These are phyloP conservation scores for Prillingera fragicola DNA, from an alignment of 1,284 basidiomycete genomes.

Conservation along the genomic window DNA sequence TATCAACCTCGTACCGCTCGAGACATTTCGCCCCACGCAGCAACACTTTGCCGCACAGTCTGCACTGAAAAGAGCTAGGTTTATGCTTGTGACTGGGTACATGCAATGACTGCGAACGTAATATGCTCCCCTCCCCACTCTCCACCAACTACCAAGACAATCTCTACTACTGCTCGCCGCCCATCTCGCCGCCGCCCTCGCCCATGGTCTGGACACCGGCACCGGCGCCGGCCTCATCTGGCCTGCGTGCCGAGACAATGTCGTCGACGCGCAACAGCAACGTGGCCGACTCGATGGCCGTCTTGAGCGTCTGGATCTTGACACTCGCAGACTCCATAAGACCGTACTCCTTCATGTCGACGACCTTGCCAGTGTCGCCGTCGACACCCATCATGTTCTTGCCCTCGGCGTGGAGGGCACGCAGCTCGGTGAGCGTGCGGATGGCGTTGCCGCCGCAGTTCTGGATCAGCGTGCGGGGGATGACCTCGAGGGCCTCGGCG, in stretches of 20 bases:
- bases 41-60: too few species aligned
- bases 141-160: neutral
- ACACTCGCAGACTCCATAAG: constrained; percentile 93
- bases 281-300: constrained; percentile 90
- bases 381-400: constrained; percentile 89
- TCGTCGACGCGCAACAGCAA: constrained; percentile 92
- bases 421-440: constrained; percentile 72
- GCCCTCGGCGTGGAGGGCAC: constrained; percentile 93
- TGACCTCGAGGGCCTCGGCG: constrained; percentile 94
- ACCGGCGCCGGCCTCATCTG: constrained; percentile 31
- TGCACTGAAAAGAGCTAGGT: too few species aligned
- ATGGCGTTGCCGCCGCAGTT: constrained; percentile 96
- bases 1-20: too few species aligned
- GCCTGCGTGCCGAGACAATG: constrained; percentile 72
- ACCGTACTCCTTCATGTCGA: constrained; percentile 91
- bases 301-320: constrained; percentile 97
- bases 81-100: neutral
- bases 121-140: neutral
- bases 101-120: constrained; percentile 1
- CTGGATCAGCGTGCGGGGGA: constrained; percentile 90
- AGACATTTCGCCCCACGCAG: too few species aligned
- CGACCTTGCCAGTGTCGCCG: constrained; percentile 89
- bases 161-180: constrained; percentile 6
- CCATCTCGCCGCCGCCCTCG: constrained; percentile 15
- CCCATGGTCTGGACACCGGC: constrained; percentile 47